Percentiles rank a stretch among this genome's conserved stretches.
These are phyloP conservation scores for Aspergillus biplanus DNA, from an alignment of 495 filamentous ascomycete genomes.

Conservation along the genomic window DNA sequence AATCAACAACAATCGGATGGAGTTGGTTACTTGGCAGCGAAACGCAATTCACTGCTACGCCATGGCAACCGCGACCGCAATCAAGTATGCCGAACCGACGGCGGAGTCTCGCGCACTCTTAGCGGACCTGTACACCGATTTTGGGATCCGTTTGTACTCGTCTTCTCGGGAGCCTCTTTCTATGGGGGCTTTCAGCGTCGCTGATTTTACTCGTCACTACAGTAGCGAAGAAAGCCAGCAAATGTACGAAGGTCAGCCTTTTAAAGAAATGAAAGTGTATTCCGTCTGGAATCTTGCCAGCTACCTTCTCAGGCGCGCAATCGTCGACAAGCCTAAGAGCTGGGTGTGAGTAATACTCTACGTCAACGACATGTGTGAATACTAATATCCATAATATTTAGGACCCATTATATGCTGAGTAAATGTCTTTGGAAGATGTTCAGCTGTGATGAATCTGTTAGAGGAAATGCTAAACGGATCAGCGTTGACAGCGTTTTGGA, in stretches of 20 bases:
- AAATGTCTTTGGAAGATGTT: conserved; percentile 98
- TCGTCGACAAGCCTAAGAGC: conserved; percentile 71
- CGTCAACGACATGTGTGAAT: not conserved
- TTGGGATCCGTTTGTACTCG: conserved; percentile 86
- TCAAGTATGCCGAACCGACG: conserved; percentile 62
- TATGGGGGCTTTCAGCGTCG: conserved; percentile 80
- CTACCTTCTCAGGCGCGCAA: conserved; percentile 74
- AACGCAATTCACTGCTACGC: conserved; percentile 90
- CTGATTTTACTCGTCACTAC: conserved; percentile 76
- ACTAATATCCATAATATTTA: conserved; percentile 30
- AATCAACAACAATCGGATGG: conserved; percentile 80
- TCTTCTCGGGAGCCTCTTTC: conserved; percentile 88
- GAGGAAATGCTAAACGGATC: conserved; percentile 49
- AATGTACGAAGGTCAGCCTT: conserved; percentile 76
- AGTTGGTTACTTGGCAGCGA: conserved; percentile 77
- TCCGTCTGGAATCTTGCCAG: conserved; percentile 87
- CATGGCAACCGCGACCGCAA: conserved; percentile 79
- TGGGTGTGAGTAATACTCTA: conserved; percentile 70
- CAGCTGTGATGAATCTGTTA: conserved; percentile 55
- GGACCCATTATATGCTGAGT: conserved; percentile 84
- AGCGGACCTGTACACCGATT: conserved; percentile 85
- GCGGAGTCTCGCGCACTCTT: conserved; percentile 67
- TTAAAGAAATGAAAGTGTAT: conserved; percentile 72
- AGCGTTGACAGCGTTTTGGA: conserved; percentile 64
- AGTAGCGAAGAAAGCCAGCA: conserved; percentile 66